Base-by-base conservation (phyloP, 2,329 filamentous ascomycete genomes). In the Ceratocystis huliohia region DNA sequence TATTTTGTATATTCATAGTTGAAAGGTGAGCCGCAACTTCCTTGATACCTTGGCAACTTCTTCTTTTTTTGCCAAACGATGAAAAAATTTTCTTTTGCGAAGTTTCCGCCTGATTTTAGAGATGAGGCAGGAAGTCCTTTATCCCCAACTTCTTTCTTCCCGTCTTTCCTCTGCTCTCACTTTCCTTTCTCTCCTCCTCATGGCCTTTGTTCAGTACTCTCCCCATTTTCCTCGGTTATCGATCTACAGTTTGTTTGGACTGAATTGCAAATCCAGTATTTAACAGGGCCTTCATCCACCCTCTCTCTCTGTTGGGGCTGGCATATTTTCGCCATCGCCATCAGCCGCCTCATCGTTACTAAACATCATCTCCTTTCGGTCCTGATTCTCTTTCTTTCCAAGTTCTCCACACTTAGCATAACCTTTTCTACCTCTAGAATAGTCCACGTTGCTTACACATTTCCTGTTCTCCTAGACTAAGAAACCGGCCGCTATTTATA, bases 11-110 rank as follows among this genome's bases (percentile, higher is more conserved):
- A 22, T 59, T n/a, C 15, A 37, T 3, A 33, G 3, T 53, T 53
- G 48, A 59, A 59, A 59, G 56, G 56, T 59, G 28, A 59, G 56
- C 17, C 28, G n/a, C 22, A 59, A 59, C 56, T 59, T 30, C 48
- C 48, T 53, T 6, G 25, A 10, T 25, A 4, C 37, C 37, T 41
- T 41, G 20, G 48, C 28, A 25, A 53, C 48, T 53, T 53, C 22
- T 20, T 41, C 48, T 30, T 59, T 59, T 57, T 37, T 37, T 5
- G 56, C 56, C 17, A 59, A 13, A 50, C 48, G 48, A 53, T 28
- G 48, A 22, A 53, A 57, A 28, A 37, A 1, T 5, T 59, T 59
- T 59, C 56, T 37, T 59, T 59, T 30, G n/a, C 20, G 1, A 30
- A 28, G 10, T n/a, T 59, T 17, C 28, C 33, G 56, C 30, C 56